phyloP scores from a whole-genome alignment of 352 stramenopile genomes.

The Pythium vanterpoolii region DNA sequence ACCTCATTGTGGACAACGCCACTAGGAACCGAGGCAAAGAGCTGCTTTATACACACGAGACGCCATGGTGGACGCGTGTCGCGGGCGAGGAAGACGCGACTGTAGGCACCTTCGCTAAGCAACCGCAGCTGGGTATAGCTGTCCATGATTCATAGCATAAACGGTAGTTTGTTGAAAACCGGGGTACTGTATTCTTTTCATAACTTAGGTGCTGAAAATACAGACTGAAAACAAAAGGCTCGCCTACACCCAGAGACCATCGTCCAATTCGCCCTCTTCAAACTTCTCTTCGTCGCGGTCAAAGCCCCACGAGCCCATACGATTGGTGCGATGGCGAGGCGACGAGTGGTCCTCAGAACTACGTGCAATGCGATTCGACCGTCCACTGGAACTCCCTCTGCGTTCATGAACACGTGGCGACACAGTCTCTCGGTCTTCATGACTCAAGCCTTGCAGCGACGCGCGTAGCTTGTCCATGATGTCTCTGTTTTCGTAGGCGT shows the following conservation, averaged over 20 bases:
- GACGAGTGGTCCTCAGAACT: constrained; percentile 19
- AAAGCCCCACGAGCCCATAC: constrained; percentile 19
- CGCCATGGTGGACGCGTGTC: constrained; percentile 57
- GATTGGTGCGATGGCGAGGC: constrained; percentile 1
- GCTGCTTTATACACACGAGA: constrained; percentile 88
- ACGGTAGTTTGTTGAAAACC: too few relatives aligned
- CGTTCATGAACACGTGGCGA: constrained; percentile 2
- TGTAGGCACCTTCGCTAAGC: constrained; percentile 89
- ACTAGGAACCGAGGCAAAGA: constrained; percentile 37
- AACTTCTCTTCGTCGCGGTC: constrained; percentile 23
- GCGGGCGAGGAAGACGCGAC: constrained; percentile 87
- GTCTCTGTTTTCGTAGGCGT: constrained; percentile 20
- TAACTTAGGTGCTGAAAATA: too few relatives aligned
- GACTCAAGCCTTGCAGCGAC: constrained; percentile 16
- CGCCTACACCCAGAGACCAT: constrained; percentile 62
- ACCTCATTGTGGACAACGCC: constrained; percentile 32
- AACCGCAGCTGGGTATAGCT: constrained; percentile 40
- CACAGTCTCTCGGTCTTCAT: constrained; percentile 8
- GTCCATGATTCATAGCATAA: constrained; percentile 30
- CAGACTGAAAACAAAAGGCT: not conserved
- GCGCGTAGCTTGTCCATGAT: constrained; percentile 22
- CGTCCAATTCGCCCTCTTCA: constrained; percentile 40
- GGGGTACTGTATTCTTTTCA: too few relatives aligned
- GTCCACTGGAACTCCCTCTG: constrained; percentile 1
- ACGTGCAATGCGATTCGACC: not conserved